A percentile compares a stretch with the other conserved stretches of the same genome.
Conservation (phyloP, 768 basidiomycete species). For the Xerocomus spinulosus region DNA sequence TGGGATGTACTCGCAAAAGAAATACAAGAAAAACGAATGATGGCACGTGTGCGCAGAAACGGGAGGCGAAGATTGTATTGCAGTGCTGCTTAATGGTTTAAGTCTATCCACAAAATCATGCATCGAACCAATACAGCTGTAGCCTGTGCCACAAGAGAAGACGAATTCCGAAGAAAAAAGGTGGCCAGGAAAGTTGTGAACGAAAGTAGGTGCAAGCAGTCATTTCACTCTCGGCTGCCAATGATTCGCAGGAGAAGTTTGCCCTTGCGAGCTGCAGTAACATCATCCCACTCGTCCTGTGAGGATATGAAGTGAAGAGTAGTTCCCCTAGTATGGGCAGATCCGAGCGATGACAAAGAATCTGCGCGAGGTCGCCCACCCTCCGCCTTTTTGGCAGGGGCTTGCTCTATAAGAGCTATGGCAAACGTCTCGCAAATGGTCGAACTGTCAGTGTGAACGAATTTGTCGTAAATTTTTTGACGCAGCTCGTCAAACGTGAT, state of each 20-base stretch:
- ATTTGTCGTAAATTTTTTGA: constrained; percentile 57
- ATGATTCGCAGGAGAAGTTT: constrained; percentile 58
- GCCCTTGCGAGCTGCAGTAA: constrained; percentile 37
- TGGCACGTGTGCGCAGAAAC: background rate
- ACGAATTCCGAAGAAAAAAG: constrained; percentile 1
- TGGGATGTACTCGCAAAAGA: background rate
- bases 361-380: constrained; percentile 27
- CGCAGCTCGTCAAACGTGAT: constrained; percentile 51
- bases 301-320: constrained; percentile 45
- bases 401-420: constrained; percentile 48
- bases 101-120: background rate
- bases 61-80: constrained; percentile 2
- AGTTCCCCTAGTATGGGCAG: constrained; percentile 12
- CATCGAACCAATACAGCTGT: background rate
- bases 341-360: constrained; percentile 34
- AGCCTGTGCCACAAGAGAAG: constrained; percentile 9
- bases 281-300: constrained; percentile 58
- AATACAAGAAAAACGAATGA: background rate
- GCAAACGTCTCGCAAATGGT: constrained; percentile 52
- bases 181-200: constrained; percentile 6
- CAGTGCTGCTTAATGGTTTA: background rate
- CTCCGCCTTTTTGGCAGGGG: constrained; percentile 12
- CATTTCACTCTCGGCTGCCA: constrained; percentile 25
- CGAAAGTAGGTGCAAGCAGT: background rate
- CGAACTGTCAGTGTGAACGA: constrained; percentile 56